Conservation (phyloP, 495 filamentous ascomycete species). For the Lentithecium fluviatile region DNA sequence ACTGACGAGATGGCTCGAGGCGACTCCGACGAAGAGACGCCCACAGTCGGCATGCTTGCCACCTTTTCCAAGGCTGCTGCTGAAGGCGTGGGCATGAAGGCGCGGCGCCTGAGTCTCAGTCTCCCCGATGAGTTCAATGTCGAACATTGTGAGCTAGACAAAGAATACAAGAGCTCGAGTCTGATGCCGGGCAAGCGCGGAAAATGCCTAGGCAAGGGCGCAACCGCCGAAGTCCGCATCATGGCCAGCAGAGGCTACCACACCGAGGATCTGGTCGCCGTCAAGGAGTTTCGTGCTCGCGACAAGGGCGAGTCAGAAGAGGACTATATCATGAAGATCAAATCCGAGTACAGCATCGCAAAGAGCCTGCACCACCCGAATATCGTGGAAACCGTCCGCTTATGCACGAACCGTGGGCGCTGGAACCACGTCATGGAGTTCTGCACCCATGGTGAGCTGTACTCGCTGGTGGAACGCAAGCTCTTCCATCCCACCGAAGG, state of each 20-base stretch:
- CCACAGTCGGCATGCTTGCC: conserved; percentile 25
- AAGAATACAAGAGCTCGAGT: conserved; percentile 60
- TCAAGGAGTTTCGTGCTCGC: conserved; percentile 75
- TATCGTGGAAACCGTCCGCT: conserved; percentile 67
- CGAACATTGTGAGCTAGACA: conserved; percentile 58
- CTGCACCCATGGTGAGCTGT: conserved; percentile 71
- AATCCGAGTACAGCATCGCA: conserved; percentile 74
- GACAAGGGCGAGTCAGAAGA: conserved; percentile 57
- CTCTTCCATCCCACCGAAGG: conserved; percentile 24
- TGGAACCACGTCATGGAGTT: conserved; percentile 89
- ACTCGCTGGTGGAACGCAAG: conserved; percentile 60
- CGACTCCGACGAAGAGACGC: conserved; percentile 6
- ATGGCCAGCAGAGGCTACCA: conserved; percentile 59
- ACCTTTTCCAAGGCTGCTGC: conserved; percentile 53
- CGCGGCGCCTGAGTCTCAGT: conserved; percentile 60
- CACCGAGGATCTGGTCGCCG: conserved; percentile 61
- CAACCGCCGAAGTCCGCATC: conserved; percentile 65
- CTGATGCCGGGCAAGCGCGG: conserved; percentile 56
- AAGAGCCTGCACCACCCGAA: conserved; percentile 76
- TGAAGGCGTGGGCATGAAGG: conserved; percentile 64
- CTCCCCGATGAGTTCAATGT: conserved; percentile 64
- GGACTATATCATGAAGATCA: conserved; percentile 76
- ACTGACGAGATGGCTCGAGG: conserved; percentile 22
- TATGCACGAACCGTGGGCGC: conserved; percentile 62
- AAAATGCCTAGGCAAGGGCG: conserved; percentile 61